Evolutionary conservation across 2,329 filamentous ascomycete genomes (phyloP), one percentile per base, ranked within the genome.

Genomic region (Pseudopithomyces chartarum): DNA sequence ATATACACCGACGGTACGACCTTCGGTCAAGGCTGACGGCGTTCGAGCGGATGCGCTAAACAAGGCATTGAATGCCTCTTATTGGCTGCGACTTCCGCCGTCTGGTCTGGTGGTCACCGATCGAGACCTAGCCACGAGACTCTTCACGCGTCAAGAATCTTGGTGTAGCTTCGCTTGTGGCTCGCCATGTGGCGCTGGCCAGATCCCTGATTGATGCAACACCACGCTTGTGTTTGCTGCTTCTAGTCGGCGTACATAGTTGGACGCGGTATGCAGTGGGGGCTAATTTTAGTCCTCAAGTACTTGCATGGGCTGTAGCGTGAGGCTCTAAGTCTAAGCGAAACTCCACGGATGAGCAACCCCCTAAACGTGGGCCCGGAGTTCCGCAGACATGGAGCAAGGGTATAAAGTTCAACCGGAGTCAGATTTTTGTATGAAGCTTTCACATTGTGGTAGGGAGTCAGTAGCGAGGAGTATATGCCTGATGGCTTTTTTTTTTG

Each of bases 11-110:
- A 46, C 34, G 23, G 12, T 44, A 46, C n/a, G 51, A 40, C 51
- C 46, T 42, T 38, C 42, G 19, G 42, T 38, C 26, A 15, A 46
- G 33, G 51, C 51, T 46, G 51, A 53, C 42, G 26, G 46, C 34
- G 46, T 40, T 39, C 29, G 22, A 40, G 20, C 26, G 26, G 11
- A 23, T 17, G 38, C 49, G 47, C 47, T 52, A 44, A 52, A 22
- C 48, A 22, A 51, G 20, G 36, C 13, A 22, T 36, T 42, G n/a
- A 10, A 17, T 11, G 33, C n/a, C 13, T 6, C 17, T 49, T 19
- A 49, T 49, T 49, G 46, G 46, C 22, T 23, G 15, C 15, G 33
- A 19, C 33, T 23, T 33, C 23, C 23, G 8, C 48, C 38, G n/a
- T 32, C 45, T 26, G 26, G 4, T 29, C 8, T 29, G 26, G 26